Evolutionary conservation across 1,139 yeast genomes (phyloP).

Genomic region (Candida buenavistaensis): DNA sequence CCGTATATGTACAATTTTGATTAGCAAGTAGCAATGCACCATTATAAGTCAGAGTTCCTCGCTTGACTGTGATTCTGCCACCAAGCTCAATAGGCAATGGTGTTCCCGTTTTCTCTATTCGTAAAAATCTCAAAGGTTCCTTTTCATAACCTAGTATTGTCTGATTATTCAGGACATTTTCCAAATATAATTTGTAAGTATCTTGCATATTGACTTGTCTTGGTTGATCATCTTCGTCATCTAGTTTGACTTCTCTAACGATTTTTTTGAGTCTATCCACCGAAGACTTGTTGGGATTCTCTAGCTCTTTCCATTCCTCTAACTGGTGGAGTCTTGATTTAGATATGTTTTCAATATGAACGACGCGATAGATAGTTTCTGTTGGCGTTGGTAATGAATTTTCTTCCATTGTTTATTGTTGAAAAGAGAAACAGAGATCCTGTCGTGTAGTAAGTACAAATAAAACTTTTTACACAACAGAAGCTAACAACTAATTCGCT

Average conservation of each 20-base stretch:
- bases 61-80: constrained; percentile 32
- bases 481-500: neutral
- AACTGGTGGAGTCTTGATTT: constrained; percentile 34
- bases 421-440: neutral
- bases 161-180: constrained; percentile 28
- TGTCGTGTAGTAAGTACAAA: neutral
- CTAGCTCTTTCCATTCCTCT: constrained; percentile 41
- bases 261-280: constrained; percentile 36
- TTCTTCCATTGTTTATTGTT: constrained; percentile 1
- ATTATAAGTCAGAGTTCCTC: constrained; percentile 32
- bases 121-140: constrained; percentile 36
- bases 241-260: constrained; percentile 35
- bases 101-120: constrained; percentile 19
- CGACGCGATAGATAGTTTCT: constrained; percentile 29
- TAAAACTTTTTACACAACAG: neutral
- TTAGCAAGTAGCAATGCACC: constrained; percentile 36
- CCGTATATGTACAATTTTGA: constrained; percentile 35
- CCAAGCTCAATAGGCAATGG: constrained; percentile 43
- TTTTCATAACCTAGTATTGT: constrained; percentile 42
- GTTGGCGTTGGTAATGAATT: constrained; percentile 19
- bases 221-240: constrained; percentile 18
- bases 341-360: constrained; percentile 37
- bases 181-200: constrained; percentile 34
- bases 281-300: constrained; percentile 41
- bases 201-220: constrained; percentile 2